Conservation (phyloP, 2,329 filamentous ascomycete genomes). For the Didymosphaeria variabile region DNA sequence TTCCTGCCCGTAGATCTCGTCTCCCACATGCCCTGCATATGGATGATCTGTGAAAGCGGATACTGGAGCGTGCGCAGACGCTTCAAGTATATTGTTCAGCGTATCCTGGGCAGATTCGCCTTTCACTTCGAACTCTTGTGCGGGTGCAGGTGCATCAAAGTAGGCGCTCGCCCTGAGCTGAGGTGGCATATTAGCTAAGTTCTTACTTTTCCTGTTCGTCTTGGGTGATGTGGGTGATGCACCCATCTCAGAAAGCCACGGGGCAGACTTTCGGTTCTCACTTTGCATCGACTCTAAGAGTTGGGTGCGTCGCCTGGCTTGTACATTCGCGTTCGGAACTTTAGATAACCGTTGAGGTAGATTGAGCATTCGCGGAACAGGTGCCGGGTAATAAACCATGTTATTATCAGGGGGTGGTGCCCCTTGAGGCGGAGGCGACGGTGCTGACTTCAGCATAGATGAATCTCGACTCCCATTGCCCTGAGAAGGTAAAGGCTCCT, state of each 20-base stretch:
- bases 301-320: constrained; percentile 77
- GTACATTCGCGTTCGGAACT: constrained; percentile 68
- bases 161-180: constrained; percentile 91
- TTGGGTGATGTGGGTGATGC: constrained; percentile 25
- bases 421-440: constrained; percentile 30
- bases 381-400: constrained; percentile 96
- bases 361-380: constrained; percentile 92
- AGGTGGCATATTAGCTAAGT: constrained; percentile 71
- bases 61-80: constrained; percentile 86
- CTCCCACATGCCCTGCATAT: constrained; percentile 77
- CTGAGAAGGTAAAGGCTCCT: constrained; percentile 38
- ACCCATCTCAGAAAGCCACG: constrained; percentile 51
- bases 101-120: constrained; percentile 88
- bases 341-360: constrained; percentile 87
- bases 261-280: constrained; percentile 62
- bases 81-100: constrained; percentile 89
- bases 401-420: constrained; percentile 71
- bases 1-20: constrained; percentile 74
- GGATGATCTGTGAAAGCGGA: constrained; percentile 91
- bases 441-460: constrained; percentile 54
- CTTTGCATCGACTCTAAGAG: constrained; percentile 71
- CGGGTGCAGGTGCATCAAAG: constrained; percentile 75
- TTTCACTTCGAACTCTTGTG: constrained; percentile 65
- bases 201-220: constrained; percentile 45
- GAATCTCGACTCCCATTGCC: constrained; percentile 38